A percentile compares a stretch with the other conserved stretches of the same genome.
These are phyloP conservation scores for Kazachstania martiniae DNA, from an alignment of 805 yeast genomes.

Conservation along the genomic window DNA sequence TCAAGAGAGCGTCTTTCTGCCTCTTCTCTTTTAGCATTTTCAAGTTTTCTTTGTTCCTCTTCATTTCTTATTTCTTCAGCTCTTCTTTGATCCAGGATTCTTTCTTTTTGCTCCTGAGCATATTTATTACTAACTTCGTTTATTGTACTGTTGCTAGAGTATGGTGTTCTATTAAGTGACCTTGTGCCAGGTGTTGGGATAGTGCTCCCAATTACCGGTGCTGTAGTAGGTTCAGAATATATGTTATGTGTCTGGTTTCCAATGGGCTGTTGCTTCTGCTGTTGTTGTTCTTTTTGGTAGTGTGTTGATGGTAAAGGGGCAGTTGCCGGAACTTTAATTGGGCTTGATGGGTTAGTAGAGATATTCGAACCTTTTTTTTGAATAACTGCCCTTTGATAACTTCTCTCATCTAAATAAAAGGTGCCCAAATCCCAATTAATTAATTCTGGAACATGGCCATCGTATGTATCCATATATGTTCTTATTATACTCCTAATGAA, in stretches of 20 bases:
- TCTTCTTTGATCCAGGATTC: too few relatives aligned
- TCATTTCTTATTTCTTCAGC: too few relatives aligned
- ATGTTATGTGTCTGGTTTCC: not conserved
- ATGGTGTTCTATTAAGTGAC: slow-evolving; percentile 16
- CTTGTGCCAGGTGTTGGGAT: slow-evolving; percentile 4
- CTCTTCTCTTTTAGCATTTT: too few relatives aligned
- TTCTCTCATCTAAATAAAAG: slow-evolving; percentile 31
- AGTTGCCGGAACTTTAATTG: not conserved
- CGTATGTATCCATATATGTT: slow-evolving; percentile 43
- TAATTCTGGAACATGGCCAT: slow-evolving; percentile 44
- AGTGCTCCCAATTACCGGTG: not conserved
- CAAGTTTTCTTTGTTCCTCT: too few relatives aligned
- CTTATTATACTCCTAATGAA: slow-evolving; percentile 45
- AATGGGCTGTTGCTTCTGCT: too few relatives aligned
- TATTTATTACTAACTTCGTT: slow-evolving; percentile 11
- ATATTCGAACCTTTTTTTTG: too few relatives aligned
- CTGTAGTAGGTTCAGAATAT: not conserved
- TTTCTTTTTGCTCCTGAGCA: slow-evolving; percentile 1
- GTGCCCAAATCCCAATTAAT: slow-evolving; percentile 39
- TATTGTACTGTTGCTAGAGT: slow-evolving; percentile 12
- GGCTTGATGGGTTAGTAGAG: too few relatives aligned
- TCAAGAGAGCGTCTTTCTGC: too few relatives aligned
- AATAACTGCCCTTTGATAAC: slow-evolving; percentile 27
- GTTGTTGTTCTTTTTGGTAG: slow-evolving; percentile 1
- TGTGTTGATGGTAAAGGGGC: not conserved